Base-by-base conservation (phyloP, 2,329 filamentous ascomycete species). In the Beauveria sp. region DNA sequence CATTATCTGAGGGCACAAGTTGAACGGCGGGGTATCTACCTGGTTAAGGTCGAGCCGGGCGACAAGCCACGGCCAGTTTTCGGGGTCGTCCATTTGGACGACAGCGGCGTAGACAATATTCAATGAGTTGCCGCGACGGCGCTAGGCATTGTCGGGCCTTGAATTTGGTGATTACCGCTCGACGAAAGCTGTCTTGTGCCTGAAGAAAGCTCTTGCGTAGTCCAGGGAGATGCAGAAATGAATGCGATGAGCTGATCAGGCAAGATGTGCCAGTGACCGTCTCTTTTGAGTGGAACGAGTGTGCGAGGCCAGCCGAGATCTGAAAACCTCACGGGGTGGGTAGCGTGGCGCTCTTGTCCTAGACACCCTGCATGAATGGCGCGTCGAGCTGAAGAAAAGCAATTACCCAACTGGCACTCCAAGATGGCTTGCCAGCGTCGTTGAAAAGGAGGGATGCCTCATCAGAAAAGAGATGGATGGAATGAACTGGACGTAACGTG, bases 51-150 rank as follows among this genome's bases (percentile, higher is more conserved):
- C 50, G 10, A 61, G 59, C 51, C 59, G 59, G 51, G 59, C 51
- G 16, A 55, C 46, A 8, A 61, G 59, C 59, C 59, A 61, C 40
- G 51, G 50, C 59, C 59, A 61, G 49, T 54, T 53, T 28, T 49
- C 38, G 10, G 51, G 42, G 20, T 61, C 43, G 6, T 61, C 59
- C 59, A 61, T 61, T 20, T 48, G 10, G 50, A 6, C 22, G 31
- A 12, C 12, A 34, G 50, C 42, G 20, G 12, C 42, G 51, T 50
- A n/a, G 59, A 22, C 58, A 20, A 24, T 24, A 28, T 42, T 45
- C 40, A n/a, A n/a, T 4, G 14, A 14, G 6, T 4, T 9, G 49
- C 3, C n/a, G 45, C 8, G n/a, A 28, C 18, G 16, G 31, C 26
- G 51, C 51, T 20, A 52, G 20, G 22, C 59, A 61, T 61, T 16